Evolutionary conservation across 192 early-diverging fungal species (phyloP), one percentile per base, ranked within the genome.

Genomic region (Podila epicladia): DNA sequence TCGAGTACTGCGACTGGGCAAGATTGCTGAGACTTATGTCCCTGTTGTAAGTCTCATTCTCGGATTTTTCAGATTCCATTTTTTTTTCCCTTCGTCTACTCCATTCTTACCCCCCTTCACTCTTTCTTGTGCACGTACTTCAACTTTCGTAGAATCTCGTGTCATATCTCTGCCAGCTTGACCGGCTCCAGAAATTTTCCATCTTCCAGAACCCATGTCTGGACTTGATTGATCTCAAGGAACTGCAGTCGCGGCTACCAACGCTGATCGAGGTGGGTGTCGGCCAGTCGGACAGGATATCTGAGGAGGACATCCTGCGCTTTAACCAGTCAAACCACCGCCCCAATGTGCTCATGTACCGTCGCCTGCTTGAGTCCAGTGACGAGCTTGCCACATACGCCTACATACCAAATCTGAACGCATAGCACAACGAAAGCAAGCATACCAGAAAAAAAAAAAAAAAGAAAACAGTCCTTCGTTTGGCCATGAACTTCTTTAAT

Each of bases 131-230:
- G n/a, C 50, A n/a, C 24, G 26, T 24, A 5, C 9, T 24, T 55
- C 17, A 55, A 24, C 15, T 13, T 31, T 61, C 13, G 19, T 61
- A 80, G 77, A 72, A 80, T 41, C 55, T 80, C 12, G 77, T 73
- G 20, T 68, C 77, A 22, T 80, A 80, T 33, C 63, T 80, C 20
- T 73, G 77, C 62, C 77, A 80, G 38, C 50, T 80, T 32, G 77
- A 80, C 26, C 65, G 53, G 57, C 71, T 80, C 5, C 71, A 80
- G 72, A 51, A 64, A 50, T 80, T 80, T 28, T 73, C 71, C 9
- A 72, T 80, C 62, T 50, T 80, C 9, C 69, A 80, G 32, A 80
- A 68, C 57, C 71, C 69, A 11, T 33, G 77, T 6, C 15, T 80
- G 2, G 67, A 73, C 24, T 7, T 69, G 24, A 5, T 61, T 5